Percentiles rank a stretch among this genome's conserved stretches.
phyloP scores from a whole-genome alignment of 805 yeast genomes.

The Saccharomycopsis lassenensis region DNA sequence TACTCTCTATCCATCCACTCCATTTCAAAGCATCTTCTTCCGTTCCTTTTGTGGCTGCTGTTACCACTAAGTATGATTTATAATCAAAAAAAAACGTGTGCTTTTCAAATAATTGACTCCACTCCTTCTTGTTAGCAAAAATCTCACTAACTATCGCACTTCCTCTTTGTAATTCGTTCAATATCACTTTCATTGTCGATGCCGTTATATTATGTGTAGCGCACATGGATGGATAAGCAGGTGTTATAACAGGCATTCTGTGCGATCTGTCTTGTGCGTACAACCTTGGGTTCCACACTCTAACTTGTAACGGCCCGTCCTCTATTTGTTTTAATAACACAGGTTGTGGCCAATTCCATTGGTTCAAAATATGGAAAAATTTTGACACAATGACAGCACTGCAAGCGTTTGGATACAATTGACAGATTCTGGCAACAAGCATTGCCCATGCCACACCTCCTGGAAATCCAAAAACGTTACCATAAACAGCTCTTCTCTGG shows the following conservation, averaged over 20 bases:
- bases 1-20: conserved; percentile 90
- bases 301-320: conserved; percentile 92
- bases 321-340: conserved; percentile 86
- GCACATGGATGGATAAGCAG: conserved; percentile 98
- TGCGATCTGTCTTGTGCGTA: conserved; percentile 86
- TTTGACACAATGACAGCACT: conserved; percentile 85
- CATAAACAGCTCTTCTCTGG: conserved; percentile 86
- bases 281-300: conserved; percentile 92
- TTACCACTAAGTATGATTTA: conserved; percentile 76
- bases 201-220: conserved; percentile 92
- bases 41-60: conserved; percentile 62
- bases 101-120: conserved; percentile 68
- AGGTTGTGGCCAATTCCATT: conserved; percentile 99
- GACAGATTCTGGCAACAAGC: conserved; percentile 97
- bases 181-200: conserved; percentile 75
- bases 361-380: conserved; percentile 73
- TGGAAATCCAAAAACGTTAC: conserved; percentile 92
- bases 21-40: conserved; percentile 81
- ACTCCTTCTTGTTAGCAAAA: conserved; percentile 44
- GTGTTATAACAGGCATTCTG: conserved; percentile 96
- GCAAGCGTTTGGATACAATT: conserved; percentile 90
- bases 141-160: conserved; percentile 60
- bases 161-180: conserved; percentile 74
- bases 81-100: conserved; percentile 78
- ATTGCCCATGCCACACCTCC: conserved; percentile 99